These are phyloP conservation scores for Populus pruinosa DNA, from an alignment of 345 rosid species.

Conservation along the genomic window DNA sequence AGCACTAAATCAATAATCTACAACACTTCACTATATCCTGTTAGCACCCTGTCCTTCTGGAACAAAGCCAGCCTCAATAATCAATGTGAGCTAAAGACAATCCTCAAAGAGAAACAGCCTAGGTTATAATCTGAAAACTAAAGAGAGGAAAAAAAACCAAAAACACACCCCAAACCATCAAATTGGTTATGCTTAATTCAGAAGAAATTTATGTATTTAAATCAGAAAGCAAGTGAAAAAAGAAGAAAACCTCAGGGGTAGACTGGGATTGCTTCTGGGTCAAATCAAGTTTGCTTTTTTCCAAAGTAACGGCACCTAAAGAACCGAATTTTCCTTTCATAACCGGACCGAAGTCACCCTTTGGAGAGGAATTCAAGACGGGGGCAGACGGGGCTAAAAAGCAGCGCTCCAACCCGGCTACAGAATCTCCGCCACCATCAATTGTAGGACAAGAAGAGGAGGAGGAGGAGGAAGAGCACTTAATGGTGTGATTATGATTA, in stretches of 20 bases:
- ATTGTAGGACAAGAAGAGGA: constrained; percentile 21
- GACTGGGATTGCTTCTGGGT: constrained; percentile 54
- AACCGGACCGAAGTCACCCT: constrained; percentile 45
- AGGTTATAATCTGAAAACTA: background rate
- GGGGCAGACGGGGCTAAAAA: constrained; percentile 34
- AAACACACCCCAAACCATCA: background rate
- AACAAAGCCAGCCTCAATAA: no score
- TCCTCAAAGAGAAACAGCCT: background rate
- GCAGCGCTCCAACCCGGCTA: constrained; percentile 60
- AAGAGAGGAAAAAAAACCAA: no score
- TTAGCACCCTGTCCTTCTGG: background rate
- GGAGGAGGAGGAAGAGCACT: constrained; percentile 31
- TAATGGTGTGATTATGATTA: constrained; percentile 12
- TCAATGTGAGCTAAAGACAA: background rate
- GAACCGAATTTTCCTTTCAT: constrained; percentile 77
- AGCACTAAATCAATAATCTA: background rate
- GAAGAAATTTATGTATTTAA: background rate
- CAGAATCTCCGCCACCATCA: constrained; percentile 41
- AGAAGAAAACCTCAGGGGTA: constrained; percentile 64
- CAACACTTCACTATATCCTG: background rate
- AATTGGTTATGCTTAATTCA: background rate
- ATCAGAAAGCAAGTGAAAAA: background rate
- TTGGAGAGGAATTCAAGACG: constrained; percentile 23
- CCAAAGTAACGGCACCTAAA: constrained; percentile 75
- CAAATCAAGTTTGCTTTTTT: constrained; percentile 78